Evolutionary conservation across 2,329 filamentous ascomycete species (phyloP).

Genomic region (Plenodomus tracheiphilus): DNA sequence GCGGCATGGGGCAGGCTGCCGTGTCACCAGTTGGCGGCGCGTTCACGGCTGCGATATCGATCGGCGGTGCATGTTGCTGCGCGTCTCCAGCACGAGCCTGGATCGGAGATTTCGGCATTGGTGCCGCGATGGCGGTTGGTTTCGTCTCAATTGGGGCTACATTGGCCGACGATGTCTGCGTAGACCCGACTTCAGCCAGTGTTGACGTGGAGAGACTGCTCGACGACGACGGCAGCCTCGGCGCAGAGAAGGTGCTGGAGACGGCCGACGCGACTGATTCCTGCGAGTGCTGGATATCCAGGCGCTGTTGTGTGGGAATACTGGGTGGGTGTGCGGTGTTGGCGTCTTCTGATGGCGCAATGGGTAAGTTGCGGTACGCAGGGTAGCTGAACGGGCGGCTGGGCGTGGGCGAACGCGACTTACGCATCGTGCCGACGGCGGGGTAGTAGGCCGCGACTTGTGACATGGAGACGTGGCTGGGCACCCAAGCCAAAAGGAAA

Average conservation of each 20-base stretch:
- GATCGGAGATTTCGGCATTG: constrained; percentile 49
- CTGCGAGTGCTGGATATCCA: constrained; percentile 33
- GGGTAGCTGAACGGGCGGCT: constrained; percentile 1
- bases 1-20: constrained; percentile 45
- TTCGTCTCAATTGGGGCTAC: constrained; percentile 50
- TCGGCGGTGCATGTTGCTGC: constrained; percentile 19
- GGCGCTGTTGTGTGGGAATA: constrained; percentile 11
- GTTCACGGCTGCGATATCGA: constrained; percentile 31
- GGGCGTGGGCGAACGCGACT: constrained; percentile 21
- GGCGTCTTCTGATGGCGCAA: constrained; percentile 21
- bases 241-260: constrained; percentile 40
- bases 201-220: constrained; percentile 39
- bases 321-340: constrained; percentile 13
- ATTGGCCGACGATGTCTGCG: constrained; percentile 32
- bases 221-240: constrained; percentile 34
- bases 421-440: constrained; percentile 21
- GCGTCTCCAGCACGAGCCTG: constrained; percentile 51
- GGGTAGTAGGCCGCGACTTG: constrained; percentile 16
- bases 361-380: constrained; percentile 21
- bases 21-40: constrained; percentile 33
- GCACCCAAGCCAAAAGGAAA: not conserved
- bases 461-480: constrained; percentile 3
- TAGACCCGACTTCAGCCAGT: constrained; percentile 8
- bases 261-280: constrained; percentile 38
- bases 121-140: constrained; percentile 21